Percentiles rank a stretch among this genome's conserved stretches.
Conservation (phyloP, 352 stramenopile genomes). For the Thraustochytrium sp. region DNA sequence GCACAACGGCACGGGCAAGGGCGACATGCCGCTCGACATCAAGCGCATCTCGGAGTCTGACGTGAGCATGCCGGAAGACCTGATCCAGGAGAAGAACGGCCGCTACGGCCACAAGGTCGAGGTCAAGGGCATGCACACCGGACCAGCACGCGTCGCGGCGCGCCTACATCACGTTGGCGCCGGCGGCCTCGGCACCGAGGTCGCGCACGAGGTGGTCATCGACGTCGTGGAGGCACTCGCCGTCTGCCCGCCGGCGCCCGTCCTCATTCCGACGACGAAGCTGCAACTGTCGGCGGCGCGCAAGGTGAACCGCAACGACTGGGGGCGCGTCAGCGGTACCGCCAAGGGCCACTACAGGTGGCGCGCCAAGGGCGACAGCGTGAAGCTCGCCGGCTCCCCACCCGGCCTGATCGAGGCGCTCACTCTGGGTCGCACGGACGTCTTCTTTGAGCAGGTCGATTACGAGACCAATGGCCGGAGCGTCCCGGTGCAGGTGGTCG, state of each 20-base stretch:
- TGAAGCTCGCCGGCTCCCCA: neutral
- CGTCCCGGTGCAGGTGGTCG: neutral
- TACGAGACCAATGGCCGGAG: neutral
- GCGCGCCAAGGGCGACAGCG: neutral
- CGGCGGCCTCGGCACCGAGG: neutral
- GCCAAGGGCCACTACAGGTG: neutral
- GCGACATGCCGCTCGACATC: neutral
- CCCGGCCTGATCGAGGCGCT: neutral
- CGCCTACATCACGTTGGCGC: neutral
- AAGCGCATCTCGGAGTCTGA: neutral
- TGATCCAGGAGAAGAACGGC: slow-evolving; percentile 1
- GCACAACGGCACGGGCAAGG: neutral
- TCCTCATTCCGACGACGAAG: neutral
- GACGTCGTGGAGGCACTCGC: slow-evolving; percentile 8
- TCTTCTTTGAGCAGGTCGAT: neutral
- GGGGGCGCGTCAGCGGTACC: neutral
- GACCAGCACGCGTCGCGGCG: neutral
- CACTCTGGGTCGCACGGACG: neutral
- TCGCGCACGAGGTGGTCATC: neutral
- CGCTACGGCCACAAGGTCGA: slow-evolving; percentile 24
- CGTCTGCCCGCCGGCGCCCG: neutral
- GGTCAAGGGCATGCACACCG: neutral
- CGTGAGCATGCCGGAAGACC: neutral
- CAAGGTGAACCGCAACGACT: neutral
- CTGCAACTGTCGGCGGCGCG: neutral